Evolutionary conservation across 495 filamentous ascomycete species (phyloP), one percentile per base, ranked within the genome.

Genomic region (Hypoxylon perforatum): DNA sequence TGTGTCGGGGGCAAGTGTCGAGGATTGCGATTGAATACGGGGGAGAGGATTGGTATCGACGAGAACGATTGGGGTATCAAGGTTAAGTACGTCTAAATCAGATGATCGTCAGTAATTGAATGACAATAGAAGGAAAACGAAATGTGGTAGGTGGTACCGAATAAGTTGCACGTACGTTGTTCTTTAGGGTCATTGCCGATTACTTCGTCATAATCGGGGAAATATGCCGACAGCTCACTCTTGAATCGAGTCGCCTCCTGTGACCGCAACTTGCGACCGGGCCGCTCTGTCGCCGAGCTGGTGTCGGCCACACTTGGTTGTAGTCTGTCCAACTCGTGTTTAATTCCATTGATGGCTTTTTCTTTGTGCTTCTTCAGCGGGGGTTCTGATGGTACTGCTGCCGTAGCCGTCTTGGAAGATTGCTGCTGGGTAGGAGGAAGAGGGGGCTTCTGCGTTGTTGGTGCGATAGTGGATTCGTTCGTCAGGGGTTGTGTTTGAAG

Each of bases 201-300:
- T 55, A 96, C 85, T 66, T 95, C 90, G 73, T 97, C 93, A 76
- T 94, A 97, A 62, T 94, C 92, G 42, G 91, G 87, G 69, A 97
- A 96, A 76, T 95, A 97, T 28, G 86, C 82, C 8, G 92, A 89
- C 23, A 97, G 82, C 71, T 97, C 93, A 77, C 92, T 96, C 82
- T 93, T 94, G 73, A 91, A 88, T 58, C 92, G 78, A 51, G 77
- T 81, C 19, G 78, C 80, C 61, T 86, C 84, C 63, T 84, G 81
- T 50, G 82, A 85, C 57, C 84, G 76, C 67, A 87, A 73, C 73
- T 86, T 86, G 59, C 84, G 81, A 70, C 74, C 82, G 71, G 71
- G 75, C 74, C 48, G 81, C 74, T 67, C 83, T 74, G 59, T 84
- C 19, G 78, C 78, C 57, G 77, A 79, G 63, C 70, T 77, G 18